Conservation (phyloP, 2,329 filamentous ascomycete genomes). For the Orbilia ellipsospora region DNA sequence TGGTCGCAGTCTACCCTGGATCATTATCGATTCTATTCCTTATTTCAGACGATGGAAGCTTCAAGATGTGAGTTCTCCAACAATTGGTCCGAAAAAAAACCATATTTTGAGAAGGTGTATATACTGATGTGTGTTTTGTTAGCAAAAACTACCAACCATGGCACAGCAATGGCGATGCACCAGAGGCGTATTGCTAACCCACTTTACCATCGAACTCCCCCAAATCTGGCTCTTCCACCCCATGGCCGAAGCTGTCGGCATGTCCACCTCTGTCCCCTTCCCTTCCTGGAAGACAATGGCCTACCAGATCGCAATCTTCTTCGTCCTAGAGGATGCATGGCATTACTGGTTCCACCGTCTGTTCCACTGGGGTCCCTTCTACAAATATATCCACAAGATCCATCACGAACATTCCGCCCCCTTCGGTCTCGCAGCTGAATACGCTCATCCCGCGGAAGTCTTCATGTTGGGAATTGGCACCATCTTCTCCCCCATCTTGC, state of each 20-base stretch:
- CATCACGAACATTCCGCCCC: constrained; percentile 99
- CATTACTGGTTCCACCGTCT: constrained; percentile 96
- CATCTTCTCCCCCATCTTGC: constrained; percentile 82
- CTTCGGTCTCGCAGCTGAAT: constrained; percentile 95
- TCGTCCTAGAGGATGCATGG: constrained; percentile 95
- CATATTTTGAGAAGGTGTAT: background rate
- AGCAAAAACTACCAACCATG: constrained; percentile 83
- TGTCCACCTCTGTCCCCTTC: constrained; percentile 89
- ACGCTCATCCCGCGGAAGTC: constrained; percentile 95
- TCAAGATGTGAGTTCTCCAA: constrained; percentile 73
- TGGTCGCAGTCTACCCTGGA: constrained; percentile 87
- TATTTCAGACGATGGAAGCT: constrained; percentile 95
- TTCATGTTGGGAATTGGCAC: constrained; percentile 92
- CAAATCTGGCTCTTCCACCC: constrained; percentile 99
- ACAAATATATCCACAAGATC: constrained; percentile 98
- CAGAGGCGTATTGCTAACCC: constrained; percentile 87
- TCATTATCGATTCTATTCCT: constrained; percentile 88
- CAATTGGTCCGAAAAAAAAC: no score
- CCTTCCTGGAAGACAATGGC: constrained; percentile 86
- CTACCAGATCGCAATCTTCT: constrained; percentile 91
- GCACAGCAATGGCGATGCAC: constrained; percentile 96
- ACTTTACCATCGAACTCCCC: constrained; percentile 97
- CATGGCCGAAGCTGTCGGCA: constrained; percentile 89
- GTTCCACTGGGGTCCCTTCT: constrained; percentile 93
- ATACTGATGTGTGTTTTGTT: background rate